These are phyloP conservation scores for Fusarium zealandicum DNA, from an alignment of 2,329 filamentous ascomycete genomes.

Conservation along the genomic window DNA sequence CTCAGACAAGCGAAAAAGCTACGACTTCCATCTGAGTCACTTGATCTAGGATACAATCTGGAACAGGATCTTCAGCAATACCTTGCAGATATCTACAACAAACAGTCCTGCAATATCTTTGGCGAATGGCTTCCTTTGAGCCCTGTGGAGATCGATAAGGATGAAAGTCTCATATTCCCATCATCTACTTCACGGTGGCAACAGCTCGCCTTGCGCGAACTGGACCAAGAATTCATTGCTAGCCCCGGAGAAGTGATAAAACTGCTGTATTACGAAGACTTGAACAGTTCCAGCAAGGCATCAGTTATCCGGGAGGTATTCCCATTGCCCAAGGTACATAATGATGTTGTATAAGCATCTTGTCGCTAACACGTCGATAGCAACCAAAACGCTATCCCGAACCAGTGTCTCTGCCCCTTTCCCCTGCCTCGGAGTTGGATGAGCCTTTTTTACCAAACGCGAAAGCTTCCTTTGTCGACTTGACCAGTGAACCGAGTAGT, in stretches of 20 bases:
- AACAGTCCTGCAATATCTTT: slow-evolving; percentile 31
- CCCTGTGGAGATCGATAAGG: slow-evolving; percentile 30
- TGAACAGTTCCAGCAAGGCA: not conserved
- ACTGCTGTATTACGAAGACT: not conserved
- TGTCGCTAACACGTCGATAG: slow-evolving; percentile 12
- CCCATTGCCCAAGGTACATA: slow-evolving; percentile 11
- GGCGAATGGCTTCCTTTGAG: slow-evolving; percentile 44
- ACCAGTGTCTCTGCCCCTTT: slow-evolving; percentile 42
- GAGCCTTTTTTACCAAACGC: slow-evolving; percentile 33
- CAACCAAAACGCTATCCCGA: slow-evolving; percentile 2
- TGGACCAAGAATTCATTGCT: slow-evolving; percentile 36
- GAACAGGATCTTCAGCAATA: slow-evolving; percentile 37
- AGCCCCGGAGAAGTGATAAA: not conserved
- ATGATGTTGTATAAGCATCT: not conserved
- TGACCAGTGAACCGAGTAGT: slow-evolving; percentile 44
- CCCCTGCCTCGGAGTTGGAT: slow-evolving; percentile 33
- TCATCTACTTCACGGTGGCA: slow-evolving; percentile 30
- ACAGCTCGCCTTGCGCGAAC: slow-evolving; percentile 36
- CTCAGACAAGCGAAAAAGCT: slow-evolving; percentile 10
- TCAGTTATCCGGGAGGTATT: slow-evolving; percentile 10
- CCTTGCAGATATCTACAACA: slow-evolving; percentile 22
- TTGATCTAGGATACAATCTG: slow-evolving; percentile 37
- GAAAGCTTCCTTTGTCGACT: slow-evolving; percentile 35
- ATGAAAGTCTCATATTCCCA: slow-evolving; percentile 43
- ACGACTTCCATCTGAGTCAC: slow-evolving; percentile 31